Percentiles rank a stretch among this genome's conserved stretches.
phyloP scores from a whole-genome alignment of 2,329 filamentous ascomycete genomes.

The Kalaharituber pfeilii region DNA sequence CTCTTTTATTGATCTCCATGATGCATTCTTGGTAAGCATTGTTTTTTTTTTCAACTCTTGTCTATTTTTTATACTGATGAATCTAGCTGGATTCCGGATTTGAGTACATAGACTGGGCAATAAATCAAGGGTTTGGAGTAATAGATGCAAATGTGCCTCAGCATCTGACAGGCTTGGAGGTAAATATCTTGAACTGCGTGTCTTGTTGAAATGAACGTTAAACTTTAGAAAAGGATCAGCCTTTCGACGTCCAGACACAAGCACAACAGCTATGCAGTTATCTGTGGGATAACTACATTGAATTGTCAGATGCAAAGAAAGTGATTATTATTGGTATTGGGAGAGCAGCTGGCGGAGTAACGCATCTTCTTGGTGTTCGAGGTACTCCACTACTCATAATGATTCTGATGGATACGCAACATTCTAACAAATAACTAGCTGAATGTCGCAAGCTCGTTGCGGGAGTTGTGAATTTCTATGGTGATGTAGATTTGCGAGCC shows the following conservation, averaged over 20 bases:
- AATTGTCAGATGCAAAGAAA: slow-evolving; percentile 54
- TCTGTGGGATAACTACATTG: slow-evolving; percentile 93
- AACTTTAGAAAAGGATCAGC: no score
- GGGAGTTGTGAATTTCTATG: slow-evolving; percentile 66
- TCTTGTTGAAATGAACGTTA: no score
- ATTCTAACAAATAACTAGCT: no score
- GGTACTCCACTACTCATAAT: slow-evolving; percentile 32
- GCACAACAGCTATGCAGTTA: slow-evolving; percentile 57
- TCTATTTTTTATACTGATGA: not conserved
- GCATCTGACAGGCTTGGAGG: slow-evolving; percentile 48
- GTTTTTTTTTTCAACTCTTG: not conserved
- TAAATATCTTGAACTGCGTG: slow-evolving; percentile 28
- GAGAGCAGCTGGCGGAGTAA: slow-evolving; percentile 69
- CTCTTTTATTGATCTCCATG: not conserved
- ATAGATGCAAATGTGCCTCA: slow-evolving; percentile 85
- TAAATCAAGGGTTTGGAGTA: slow-evolving; percentile 58
- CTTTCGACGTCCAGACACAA: slow-evolving; percentile 22
- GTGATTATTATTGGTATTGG: slow-evolving; percentile 79
- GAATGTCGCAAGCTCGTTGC: slow-evolving; percentile 51
- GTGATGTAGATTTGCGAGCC: slow-evolving; percentile 53
- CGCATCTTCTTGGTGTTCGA: slow-evolving; percentile 61
- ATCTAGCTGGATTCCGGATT: slow-evolving; percentile 60
- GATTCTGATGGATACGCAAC: slow-evolving; percentile 20
- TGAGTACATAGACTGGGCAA: slow-evolving; percentile 70
- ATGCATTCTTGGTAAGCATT: slow-evolving; percentile 6